Conservation (phyloP, 2,329 filamentous ascomycete species). For the Venturia oleaginea region DNA sequence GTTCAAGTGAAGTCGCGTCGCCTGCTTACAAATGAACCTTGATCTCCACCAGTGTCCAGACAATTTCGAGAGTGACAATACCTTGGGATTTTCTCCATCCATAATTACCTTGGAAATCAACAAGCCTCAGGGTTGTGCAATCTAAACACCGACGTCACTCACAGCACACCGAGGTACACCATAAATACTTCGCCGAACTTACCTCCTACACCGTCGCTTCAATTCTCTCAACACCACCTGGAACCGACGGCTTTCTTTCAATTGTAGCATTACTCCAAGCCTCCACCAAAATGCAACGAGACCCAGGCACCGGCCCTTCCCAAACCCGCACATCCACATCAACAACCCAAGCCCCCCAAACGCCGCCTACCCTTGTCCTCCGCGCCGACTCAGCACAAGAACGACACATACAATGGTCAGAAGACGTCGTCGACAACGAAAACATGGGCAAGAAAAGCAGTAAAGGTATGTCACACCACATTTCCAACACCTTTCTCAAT, state of each 20-base stretch:
- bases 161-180: neutral
- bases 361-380: slow-evolving; percentile 19
- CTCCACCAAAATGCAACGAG: neutral
- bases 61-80: neutral
- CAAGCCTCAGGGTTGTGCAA: neutral
- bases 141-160: slow-evolving; percentile 1
- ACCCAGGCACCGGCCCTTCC: neutral
- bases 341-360: slow-evolving; percentile 2
- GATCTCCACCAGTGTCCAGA: too few species aligned
- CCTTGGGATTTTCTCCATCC: neutral
- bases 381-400: slow-evolving; percentile 34
- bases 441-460: slow-evolving; percentile 87
- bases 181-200: neutral
- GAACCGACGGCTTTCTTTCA: neutral
- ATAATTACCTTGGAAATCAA: neutral
- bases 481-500: neutral
- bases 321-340: neutral
- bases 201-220: neutral
- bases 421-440: slow-evolving; percentile 91
- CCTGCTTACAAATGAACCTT: too few species aligned
- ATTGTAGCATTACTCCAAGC: neutral
- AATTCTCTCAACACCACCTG: neutral
- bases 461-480: slow-evolving; percentile 57
- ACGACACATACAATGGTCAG: slow-evolving; percentile 79
- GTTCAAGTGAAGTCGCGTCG: too few species aligned